A percentile compares a stretch with the other conserved stretches of the same genome.
Conservation (phyloP, 1,284 basidiomycete species). For the Phylloporus sp. region DNA sequence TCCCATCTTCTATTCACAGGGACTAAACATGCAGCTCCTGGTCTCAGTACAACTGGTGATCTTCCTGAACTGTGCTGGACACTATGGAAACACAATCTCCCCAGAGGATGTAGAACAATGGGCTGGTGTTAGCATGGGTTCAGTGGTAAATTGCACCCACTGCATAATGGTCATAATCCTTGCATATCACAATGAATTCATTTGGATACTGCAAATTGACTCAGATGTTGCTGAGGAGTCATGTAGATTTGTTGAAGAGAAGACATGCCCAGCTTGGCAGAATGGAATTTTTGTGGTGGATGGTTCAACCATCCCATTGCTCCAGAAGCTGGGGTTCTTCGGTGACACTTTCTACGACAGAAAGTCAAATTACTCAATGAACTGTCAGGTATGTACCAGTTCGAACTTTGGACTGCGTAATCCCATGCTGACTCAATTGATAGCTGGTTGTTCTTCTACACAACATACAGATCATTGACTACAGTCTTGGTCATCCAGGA, state of each 20-base stretch:
- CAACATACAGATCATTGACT: not conserved
- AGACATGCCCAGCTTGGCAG: not conserved
- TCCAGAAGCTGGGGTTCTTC: not conserved
- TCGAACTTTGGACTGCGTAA: too few relatives aligned
- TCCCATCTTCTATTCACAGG: constrained; percentile 13
- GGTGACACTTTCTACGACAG: constrained; percentile 2
- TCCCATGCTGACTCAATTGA: not conserved
- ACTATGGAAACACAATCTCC: constrained; percentile 6
- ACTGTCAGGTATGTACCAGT: constrained; percentile 17
- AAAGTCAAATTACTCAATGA: constrained; percentile 18
- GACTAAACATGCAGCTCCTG: constrained; percentile 39
- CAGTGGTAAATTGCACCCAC: constrained; percentile 14
- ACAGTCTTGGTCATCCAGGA: not conserved
- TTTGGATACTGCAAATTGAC: not conserved
- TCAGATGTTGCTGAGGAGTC: not conserved
- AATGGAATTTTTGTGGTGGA: not conserved
- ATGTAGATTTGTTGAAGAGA: not conserved
- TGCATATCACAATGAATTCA: constrained; percentile 11
- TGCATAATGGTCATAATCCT: constrained; percentile 14
- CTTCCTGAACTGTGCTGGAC: not conserved
- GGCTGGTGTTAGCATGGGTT: too few relatives aligned
- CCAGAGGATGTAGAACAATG: constrained; percentile 36
- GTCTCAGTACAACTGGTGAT: constrained; percentile 41
- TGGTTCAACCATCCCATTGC: not conserved
- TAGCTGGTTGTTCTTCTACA: constrained; percentile 10